phyloP scores from a whole-genome alignment of 768 basidiomycete species.

The Russula compacta region DNA sequence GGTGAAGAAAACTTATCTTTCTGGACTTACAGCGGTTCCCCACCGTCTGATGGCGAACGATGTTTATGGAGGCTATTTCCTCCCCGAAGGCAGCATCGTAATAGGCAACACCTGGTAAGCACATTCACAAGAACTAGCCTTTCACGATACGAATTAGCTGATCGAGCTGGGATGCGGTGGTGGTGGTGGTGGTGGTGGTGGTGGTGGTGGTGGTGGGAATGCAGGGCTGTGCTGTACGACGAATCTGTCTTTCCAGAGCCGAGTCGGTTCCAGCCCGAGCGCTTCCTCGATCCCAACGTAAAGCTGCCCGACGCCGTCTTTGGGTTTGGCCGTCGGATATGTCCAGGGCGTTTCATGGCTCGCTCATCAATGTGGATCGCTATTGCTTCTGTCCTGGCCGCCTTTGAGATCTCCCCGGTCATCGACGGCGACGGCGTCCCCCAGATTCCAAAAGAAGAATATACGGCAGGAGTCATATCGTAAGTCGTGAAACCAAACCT shows the following conservation, averaged over 20 bases:
- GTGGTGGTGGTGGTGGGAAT: too few relatives aligned
- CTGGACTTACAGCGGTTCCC: constrained; percentile 17
- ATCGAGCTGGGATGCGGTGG: too few relatives aligned
- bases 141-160: background rate
- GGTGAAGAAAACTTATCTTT: background rate
- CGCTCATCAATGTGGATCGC: constrained; percentile 15
- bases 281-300: constrained; percentile 8
- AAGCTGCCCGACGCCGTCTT: constrained; percentile 4
- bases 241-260: constrained; percentile 9
- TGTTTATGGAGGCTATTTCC: constrained; percentile 23
- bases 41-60: constrained; percentile 22
- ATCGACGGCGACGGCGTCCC: background rate
- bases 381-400: constrained; percentile 4
- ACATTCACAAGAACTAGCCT: background rate
- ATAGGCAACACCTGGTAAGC: constrained; percentile 21
- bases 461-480: constrained; percentile 8
- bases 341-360: constrained; percentile 15
- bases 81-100: constrained; percentile 26
- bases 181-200: too few relatives aligned
- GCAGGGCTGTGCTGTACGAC: constrained; percentile 16
- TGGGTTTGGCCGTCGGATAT: constrained; percentile 16
- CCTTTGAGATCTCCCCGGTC: constrained; percentile 8
- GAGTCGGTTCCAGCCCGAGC: constrained; percentile 11
- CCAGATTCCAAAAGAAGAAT: constrained; percentile 1
- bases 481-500: background rate